Base-by-base conservation (phyloP, 352 stramenopile genomes). In the Pythium pyrilobum region DNA sequence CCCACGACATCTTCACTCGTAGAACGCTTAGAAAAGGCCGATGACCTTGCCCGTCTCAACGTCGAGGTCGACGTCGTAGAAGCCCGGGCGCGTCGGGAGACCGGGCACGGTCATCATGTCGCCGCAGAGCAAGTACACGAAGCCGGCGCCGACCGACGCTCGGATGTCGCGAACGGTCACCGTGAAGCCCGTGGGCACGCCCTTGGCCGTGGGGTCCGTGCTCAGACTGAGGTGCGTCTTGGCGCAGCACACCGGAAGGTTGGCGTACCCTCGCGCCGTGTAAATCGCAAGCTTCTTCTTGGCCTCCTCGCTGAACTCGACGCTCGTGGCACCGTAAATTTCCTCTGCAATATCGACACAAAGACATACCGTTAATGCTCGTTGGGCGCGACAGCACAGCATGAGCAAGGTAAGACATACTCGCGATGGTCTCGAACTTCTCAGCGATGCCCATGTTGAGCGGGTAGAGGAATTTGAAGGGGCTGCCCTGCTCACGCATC, bases 91-190 rank as follows among this genome's bases (percentile, higher is more conserved):
- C 13, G 96, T 99, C 16, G 97, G 96, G 1, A 99, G 74, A n/a
- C 97, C 97, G 23, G 97, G 97, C 52, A 99, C 96, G 1, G 96
- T 99, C 91, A 98, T 99, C 63, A 99, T 99, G 64, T 99, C 92
- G 25, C 97, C 97, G 47, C 88, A 95, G 36, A 98, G 71, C 38
- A 95, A 61, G 65, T 97, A 96, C 36, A 99, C 71, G 34, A 99
- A 99, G 9, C 97, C 97, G 42, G 97, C 97, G 13, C 97, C 97
- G 38, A 96, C 92, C 43, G 92, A 98, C 31, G 85, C 87, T 11
- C 96, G 90, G 50, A 99, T 84, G 59, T 99, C 96, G 44, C 96
- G 81, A 24, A 99, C 96, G 33, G 81, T 89, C 54, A 99, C 87
- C 1, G 75, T 83, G 61, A 98, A 98, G 13, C 87, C 93, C 20